Conservation (phyloP, 371 early-diverging fungal species). For the Saksenaea oblongispora region DNA sequence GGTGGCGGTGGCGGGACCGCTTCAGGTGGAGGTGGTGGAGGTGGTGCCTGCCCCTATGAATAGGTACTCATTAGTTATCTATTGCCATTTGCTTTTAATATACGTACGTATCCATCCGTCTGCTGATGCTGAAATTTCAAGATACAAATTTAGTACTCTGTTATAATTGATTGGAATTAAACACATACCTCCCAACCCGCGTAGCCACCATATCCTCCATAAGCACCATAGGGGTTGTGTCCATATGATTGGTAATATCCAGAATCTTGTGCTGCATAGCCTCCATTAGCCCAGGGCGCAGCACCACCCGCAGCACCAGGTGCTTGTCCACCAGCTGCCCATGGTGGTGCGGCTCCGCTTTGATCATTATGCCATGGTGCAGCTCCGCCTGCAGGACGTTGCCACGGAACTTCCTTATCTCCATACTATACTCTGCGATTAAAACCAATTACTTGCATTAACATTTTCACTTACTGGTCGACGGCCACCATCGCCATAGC, state of each 20-base stretch:
- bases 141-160: constrained; percentile 27
- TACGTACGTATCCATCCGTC: constrained; percentile 10
- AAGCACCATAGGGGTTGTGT: constrained; percentile 14
- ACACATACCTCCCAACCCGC: constrained; percentile 24
- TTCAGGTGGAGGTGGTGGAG: constrained; percentile 39
- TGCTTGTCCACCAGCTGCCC: constrained; percentile 13
- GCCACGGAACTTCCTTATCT: constrained; percentile 53
- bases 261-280: constrained; percentile 14
- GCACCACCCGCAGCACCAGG: constrained; percentile 17
- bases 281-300: constrained; percentile 37
- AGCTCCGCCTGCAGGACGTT: constrained; percentile 40
- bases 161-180: constrained; percentile 4
- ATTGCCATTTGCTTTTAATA: background rate
- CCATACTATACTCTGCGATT: background rate
- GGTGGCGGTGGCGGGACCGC: constrained; percentile 40
- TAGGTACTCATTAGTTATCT: background rate
- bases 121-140: constrained; percentile 24
- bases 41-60: constrained; percentile 25
- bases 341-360: constrained; percentile 23
- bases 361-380: constrained; percentile 42
- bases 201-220: constrained; percentile 31
- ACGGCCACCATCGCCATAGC: constrained; percentile 14
- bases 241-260: constrained; percentile 18
- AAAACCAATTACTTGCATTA: background rate
- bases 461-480: constrained; percentile 26